Evolutionary conservation across 1,284 basidiomycete genomes (phyloP).

Genomic region (Naganishia sp.): DNA sequence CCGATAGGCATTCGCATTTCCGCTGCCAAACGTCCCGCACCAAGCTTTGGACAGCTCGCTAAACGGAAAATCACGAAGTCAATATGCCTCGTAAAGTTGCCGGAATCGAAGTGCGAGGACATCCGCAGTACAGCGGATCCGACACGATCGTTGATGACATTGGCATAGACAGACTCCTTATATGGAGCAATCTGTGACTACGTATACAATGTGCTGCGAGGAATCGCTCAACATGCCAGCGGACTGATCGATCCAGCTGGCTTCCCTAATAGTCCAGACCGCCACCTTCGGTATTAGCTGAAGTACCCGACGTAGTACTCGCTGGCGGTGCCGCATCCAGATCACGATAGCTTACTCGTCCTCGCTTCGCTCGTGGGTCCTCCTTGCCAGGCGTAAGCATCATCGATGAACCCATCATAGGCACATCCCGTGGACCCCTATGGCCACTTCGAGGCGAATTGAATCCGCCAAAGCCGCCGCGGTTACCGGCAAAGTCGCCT

Average conservation of each 20-base stretch:
- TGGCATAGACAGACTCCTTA: too few relatives aligned
- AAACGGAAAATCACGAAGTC: too few relatives aligned
- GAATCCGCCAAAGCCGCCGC: slow-evolving; percentile 14
- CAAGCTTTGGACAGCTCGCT: too few relatives aligned
- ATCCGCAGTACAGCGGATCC: too few relatives aligned
- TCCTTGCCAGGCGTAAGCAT: slow-evolving; percentile 30
- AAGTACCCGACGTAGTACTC: not conserved
- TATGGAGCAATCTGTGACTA: too few relatives aligned
- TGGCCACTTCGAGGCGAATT: slow-evolving; percentile 22
- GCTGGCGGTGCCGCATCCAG: slow-evolving; percentile 27
- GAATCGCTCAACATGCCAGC: not conserved
- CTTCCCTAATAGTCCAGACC: slow-evolving; percentile 18
- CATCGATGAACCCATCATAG: slow-evolving; percentile 13
- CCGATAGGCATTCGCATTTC: too few relatives aligned
- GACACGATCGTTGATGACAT: too few relatives aligned
- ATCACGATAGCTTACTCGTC: slow-evolving; percentile 31
- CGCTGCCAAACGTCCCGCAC: too few relatives aligned
- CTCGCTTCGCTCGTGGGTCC: slow-evolving; percentile 35
- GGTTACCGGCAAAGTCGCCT: slow-evolving; percentile 9
- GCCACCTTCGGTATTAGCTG: slow-evolving; percentile 14
- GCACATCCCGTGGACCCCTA: slow-evolving; percentile 25
- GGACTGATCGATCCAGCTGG: too few relatives aligned
- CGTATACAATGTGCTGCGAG: not conserved
- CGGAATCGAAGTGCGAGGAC: too few relatives aligned
- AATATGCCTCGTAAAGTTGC: too few relatives aligned